phyloP scores from a whole-genome alignment of 441 rosid species.

The Viola pubescens region DNA sequence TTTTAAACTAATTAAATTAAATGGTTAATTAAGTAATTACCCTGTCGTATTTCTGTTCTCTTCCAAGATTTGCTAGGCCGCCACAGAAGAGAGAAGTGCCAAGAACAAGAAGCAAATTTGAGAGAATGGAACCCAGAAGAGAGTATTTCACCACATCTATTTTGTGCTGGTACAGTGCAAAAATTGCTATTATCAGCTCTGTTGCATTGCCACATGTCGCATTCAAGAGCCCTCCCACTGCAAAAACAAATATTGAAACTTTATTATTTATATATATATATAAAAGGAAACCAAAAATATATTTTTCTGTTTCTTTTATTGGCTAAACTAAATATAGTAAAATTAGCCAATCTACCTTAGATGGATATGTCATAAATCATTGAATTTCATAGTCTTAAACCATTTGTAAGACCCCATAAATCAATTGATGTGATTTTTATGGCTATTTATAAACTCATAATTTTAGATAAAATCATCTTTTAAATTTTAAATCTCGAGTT shows the following conservation, averaged over 20 bases:
- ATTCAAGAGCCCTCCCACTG: conserved; percentile 87
- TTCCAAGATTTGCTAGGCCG: conserved; percentile 57
- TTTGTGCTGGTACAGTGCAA: conserved; percentile 58
- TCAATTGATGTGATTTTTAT: too few relatives aligned
- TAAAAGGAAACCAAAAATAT: background rate
- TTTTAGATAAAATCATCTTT: too few relatives aligned
- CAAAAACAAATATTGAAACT: background rate
- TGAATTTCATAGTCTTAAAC: too few relatives aligned
- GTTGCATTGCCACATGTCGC: conserved; percentile 98
- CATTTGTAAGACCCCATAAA: too few relatives aligned
- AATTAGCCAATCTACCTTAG: too few relatives aligned
- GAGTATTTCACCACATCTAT: conserved; percentile 75
- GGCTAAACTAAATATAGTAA: too few relatives aligned
- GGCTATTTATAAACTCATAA: too few relatives aligned
- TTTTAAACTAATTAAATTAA: background rate
- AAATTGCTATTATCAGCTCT: conserved; percentile 77
- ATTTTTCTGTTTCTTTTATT: too few relatives aligned
- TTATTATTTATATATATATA: background rate
- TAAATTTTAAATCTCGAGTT: too few relatives aligned
- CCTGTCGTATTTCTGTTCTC: conserved; percentile 66
- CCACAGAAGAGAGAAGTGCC: conserved; percentile 88
- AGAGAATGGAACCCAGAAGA: conserved; percentile 78
- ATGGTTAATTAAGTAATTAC: conserved; percentile 24
- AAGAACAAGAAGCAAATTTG: conserved; percentile 80
- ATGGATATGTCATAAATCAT: too few relatives aligned